A percentile compares a stretch with the other conserved stretches of the same genome.
phyloP scores from a whole-genome alignment of 2,329 filamentous ascomycete species.

The Ceratocystis colombiana region DNA sequence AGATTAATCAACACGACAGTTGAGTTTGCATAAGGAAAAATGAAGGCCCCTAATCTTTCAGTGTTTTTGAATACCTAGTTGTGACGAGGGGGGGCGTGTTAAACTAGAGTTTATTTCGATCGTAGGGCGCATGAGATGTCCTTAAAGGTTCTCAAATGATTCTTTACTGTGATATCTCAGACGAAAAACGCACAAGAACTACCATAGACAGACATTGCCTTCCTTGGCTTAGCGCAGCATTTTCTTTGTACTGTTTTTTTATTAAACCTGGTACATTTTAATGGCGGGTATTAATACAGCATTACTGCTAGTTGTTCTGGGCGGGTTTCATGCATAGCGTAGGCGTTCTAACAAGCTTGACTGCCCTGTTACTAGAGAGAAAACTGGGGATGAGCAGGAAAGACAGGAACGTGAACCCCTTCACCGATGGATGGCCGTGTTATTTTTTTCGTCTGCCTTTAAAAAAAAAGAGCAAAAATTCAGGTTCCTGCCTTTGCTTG shows the following conservation, averaged over 20 bases:
- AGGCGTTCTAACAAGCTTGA: not conserved
- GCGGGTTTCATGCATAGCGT: not conserved
- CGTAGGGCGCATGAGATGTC: too few species aligned
- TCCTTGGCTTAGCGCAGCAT: not conserved
- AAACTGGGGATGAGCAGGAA: not conserved
- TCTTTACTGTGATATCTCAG: too few species aligned
- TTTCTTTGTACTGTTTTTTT: not conserved
- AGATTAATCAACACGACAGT: not conserved
- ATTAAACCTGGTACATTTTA: not conserved
- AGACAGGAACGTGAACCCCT: slow-evolving; percentile 1
- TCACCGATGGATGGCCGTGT: not conserved
- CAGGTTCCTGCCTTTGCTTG: not conserved
- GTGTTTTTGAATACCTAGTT: too few species aligned
- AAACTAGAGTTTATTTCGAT: too few species aligned
- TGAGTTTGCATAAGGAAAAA: too few species aligned
- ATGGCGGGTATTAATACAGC: not conserved
- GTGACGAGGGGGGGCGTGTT: too few species aligned
- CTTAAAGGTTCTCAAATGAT: too few species aligned
- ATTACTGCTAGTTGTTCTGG: not conserved
- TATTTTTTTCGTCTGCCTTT: not conserved
- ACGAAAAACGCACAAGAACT: not conserved
- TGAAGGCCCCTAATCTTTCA: too few species aligned
- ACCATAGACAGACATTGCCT: not conserved
- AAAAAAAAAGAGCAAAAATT: not conserved
- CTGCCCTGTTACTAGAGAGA: not conserved